A percentile compares a stretch with the other conserved stretches of the same genome.
These are phyloP conservation scores for Diaporthe sp. DNA, from an alignment of 2,329 filamentous ascomycete genomes.

Conservation along the genomic window DNA sequence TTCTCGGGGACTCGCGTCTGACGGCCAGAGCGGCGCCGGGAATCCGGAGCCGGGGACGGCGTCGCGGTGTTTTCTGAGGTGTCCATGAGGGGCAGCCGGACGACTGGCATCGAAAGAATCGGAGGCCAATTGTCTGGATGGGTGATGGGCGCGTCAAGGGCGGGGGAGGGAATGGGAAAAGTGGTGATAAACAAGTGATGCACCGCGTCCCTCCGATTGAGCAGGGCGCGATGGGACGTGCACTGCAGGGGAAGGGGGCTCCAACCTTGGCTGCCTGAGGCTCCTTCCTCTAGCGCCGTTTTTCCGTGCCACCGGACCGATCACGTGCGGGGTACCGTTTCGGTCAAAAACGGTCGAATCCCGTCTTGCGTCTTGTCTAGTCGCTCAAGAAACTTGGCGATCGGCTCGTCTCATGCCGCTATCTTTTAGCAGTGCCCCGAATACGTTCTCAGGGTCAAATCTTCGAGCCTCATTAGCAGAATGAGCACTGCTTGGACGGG, in stretches of 20 bases:
- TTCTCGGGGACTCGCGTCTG: conserved; percentile 72
- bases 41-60: conserved; percentile 63
- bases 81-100: conserved; percentile 63
- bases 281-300: conserved; percentile 24
- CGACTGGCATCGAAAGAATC: conserved; percentile 52
- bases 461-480: not conserved
- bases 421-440: not conserved
- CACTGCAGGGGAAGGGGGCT: conserved; percentile 31
- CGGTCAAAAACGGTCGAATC: not conserved
- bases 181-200: conserved; percentile 39
- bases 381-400: not conserved
- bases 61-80: conserved; percentile 68
- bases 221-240: conserved; percentile 39
- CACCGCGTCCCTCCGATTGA: conserved; percentile 35
- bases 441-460: not conserved
- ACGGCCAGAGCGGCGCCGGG: conserved; percentile 76
- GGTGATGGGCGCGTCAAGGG: conserved; percentile 37
- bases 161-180: conserved; percentile 29
- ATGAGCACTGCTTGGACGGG: not conserved
- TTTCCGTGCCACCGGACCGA: not conserved
- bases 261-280: conserved; percentile 34
- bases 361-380: not conserved
- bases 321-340: conserved; percentile 4
- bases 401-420: not conserved
- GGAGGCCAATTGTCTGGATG: conserved; percentile 46